Conservation (phyloP, 2,329 filamentous ascomycete species). For the Ophiobolus disseminans region DNA sequence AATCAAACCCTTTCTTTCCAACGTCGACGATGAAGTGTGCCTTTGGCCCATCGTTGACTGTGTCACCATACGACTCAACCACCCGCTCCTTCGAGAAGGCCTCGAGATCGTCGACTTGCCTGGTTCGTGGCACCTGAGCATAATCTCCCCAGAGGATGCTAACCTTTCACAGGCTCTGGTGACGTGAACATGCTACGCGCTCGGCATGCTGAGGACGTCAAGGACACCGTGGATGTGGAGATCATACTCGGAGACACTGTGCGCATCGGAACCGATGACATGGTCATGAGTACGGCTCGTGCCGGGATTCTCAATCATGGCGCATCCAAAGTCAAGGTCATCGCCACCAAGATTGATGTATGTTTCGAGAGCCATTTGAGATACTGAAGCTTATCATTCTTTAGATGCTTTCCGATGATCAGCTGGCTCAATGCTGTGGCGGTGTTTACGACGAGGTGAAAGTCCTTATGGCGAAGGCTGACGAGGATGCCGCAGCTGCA, state of each 20-base stretch:
- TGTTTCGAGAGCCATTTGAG: constrained; percentile 1
- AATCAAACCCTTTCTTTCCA: constrained; percentile 23
- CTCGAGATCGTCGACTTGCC: constrained; percentile 30
- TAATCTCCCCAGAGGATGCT: neutral
- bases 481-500: neutral
- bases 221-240: constrained; percentile 25
- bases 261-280: constrained; percentile 24
- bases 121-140: constrained; percentile 16
- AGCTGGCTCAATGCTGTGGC: constrained; percentile 4
- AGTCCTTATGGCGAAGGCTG: neutral
- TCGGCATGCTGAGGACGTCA: constrained; percentile 26
- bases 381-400: neutral
- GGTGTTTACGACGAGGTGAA: constrained; percentile 4
- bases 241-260: constrained; percentile 28
- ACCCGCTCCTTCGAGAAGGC: constrained; percentile 17
- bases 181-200: constrained; percentile 26
- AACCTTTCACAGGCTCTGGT: constrained; percentile 21
- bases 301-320: constrained; percentile 19
- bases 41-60: constrained; percentile 32
- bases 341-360: constrained; percentile 36
- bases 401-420: constrained; percentile 8
- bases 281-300: constrained; percentile 21
- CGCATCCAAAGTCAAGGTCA: constrained; percentile 21
- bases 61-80: constrained; percentile 19
- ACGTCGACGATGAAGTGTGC: constrained; percentile 16